Evolutionary conservation across 2,329 filamentous ascomycete genomes (phyloP), one percentile per base, ranked within the genome.

Genomic region (Fusarium penzigii): DNA sequence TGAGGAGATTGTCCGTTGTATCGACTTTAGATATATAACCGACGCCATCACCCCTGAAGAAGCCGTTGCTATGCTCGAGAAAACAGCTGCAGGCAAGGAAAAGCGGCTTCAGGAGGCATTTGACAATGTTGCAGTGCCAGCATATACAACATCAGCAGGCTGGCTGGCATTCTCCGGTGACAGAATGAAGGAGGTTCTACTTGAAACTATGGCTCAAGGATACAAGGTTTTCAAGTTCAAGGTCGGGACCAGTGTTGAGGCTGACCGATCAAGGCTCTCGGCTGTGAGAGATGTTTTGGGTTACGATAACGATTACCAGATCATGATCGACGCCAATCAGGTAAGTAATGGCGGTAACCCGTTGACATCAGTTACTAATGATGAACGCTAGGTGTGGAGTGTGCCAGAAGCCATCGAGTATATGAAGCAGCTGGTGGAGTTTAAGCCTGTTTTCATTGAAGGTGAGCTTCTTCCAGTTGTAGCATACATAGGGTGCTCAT

Each of bases 21-120:
- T 97, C 68, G 92, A 96, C 75, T 96, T 96, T 78, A 82, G 92
- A 45, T 96, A 96, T 75, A 95, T 96, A 71, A 94, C 89, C 25
- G 92, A 96, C 73, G 91, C 90, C n/a, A 79, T 96, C 60, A 96
- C 91, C 0, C 90, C 89, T 0, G 87, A 90, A 39, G 92, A 96
- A 71, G 91, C 91, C 0, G 70, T 96, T 38, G 78, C 78, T 20
- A 77, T 96, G 68, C 78, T 96, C 42, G 82, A 80, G 62, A 81
- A 82, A 65, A 75, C 81, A 17, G 85, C 90, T 72, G 62, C 70
- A 2, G 86, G 84, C 39, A 96, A 96, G 77, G 77, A 80, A 34
- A 75, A 84, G 65, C 81, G 92, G 48, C 75, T 95, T 20, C 75
- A 82, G 63, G 89, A 96, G 61, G 92, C 90, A 0, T 79, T 91